Percentiles rank a stretch among this genome's conserved stretches.
Conservation (phyloP, 163 green algal species). For the Trebouxia gelatinosa region DNA sequence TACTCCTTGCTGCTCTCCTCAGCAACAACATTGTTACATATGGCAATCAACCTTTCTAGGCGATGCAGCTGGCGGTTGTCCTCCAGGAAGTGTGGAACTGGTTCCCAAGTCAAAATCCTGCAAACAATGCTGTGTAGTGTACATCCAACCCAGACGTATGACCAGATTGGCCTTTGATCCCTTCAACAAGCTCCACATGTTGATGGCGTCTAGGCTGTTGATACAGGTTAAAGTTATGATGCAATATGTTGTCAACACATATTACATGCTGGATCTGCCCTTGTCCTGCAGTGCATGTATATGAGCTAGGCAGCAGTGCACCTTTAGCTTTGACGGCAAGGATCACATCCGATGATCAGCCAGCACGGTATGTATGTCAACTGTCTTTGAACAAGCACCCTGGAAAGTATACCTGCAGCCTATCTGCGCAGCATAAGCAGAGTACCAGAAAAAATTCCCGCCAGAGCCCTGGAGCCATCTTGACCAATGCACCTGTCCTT, state of each 20-base stretch:
- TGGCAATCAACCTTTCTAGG: constrained; percentile 48
- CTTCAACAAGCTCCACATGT: no score
- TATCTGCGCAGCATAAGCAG: constrained; percentile 55
- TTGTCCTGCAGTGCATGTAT: no score
- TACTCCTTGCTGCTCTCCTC: constrained; percentile 33
- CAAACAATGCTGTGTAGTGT: not conserved
- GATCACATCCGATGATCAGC: no score
- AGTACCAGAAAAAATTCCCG: constrained; percentile 79
- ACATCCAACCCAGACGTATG: not conserved
- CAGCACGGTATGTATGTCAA: no score
- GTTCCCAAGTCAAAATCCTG: constrained; percentile 78
- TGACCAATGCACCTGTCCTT: constrained; percentile 30
- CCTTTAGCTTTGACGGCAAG: no score
- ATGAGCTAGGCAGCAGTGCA: no score
- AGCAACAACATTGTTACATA: constrained; percentile 38
- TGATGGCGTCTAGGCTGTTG: no score
- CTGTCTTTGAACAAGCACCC: no score
- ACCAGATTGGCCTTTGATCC: no score
- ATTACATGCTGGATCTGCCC: no score
- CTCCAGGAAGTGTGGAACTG: constrained; percentile 76
- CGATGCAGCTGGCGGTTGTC: constrained; percentile 67
- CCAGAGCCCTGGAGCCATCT: constrained; percentile 42
- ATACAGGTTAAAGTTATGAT: no score
- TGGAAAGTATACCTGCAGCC: constrained; percentile 71
- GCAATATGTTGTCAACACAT: no score